phyloP scores from a whole-genome alignment of 2,329 filamentous ascomycete genomes.

The Fusarium pseudoanthophilum region DNA sequence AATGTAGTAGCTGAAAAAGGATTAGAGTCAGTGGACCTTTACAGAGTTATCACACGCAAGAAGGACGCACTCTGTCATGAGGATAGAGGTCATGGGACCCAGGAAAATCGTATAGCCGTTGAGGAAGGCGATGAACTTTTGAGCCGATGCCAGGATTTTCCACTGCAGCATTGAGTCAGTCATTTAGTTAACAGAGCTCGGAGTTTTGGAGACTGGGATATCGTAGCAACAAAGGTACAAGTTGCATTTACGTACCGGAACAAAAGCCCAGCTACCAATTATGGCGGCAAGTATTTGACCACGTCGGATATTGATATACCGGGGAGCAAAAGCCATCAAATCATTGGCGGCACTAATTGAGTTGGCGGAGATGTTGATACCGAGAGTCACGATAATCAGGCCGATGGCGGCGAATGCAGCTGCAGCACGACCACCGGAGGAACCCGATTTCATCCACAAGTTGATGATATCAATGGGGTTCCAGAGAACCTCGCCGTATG shows the following conservation, averaged over 20 bases:
- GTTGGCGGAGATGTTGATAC: slow-evolving; percentile 12
- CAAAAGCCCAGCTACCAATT: slow-evolving; percentile 4
- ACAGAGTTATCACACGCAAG: not conserved
- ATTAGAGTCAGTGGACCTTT: not conserved
- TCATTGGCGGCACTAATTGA: slow-evolving; percentile 12
- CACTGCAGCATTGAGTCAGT: not conserved
- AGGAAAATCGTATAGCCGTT: slow-evolving; percentile 7
- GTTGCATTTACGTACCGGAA: not conserved
- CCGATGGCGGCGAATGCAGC: slow-evolving; percentile 8
- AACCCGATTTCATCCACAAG: slow-evolving; percentile 9
- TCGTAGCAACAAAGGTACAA: too few relatives aligned
- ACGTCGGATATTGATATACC: slow-evolving; percentile 13
- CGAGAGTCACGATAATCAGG: not conserved
- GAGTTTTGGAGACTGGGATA: not conserved
- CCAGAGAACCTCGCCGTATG: slow-evolving; percentile 1
- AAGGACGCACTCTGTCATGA: not conserved
- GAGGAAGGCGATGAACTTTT: slow-evolving; percentile 2
- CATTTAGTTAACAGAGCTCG: not conserved
- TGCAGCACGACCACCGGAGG: slow-evolving; percentile 1
- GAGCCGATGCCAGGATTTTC: slow-evolving; percentile 3
- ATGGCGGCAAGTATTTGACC: not conserved
- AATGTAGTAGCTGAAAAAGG: not conserved
- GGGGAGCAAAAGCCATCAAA: slow-evolving; percentile 14
- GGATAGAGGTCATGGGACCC: slow-evolving; percentile 5
- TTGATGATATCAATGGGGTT: slow-evolving; percentile 2